phyloP scores from a whole-genome alignment of 2,329 filamentous ascomycete species.

The Beauveria sp. region DNA sequence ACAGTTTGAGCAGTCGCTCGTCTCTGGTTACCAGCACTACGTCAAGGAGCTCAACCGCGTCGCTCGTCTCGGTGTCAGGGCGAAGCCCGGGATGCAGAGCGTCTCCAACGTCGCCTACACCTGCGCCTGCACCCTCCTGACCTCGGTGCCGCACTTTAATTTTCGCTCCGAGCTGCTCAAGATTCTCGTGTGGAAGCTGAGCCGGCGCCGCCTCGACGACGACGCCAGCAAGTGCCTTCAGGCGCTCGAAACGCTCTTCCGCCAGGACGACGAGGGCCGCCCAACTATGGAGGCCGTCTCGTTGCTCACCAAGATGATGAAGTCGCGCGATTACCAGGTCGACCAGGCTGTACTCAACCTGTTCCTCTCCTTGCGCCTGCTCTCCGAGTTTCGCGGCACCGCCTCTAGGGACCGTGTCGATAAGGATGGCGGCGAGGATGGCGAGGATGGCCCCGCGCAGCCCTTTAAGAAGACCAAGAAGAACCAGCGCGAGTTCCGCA shows the following conservation, averaged over 20 bases:
- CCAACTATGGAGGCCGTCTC: conserved; percentile 81
- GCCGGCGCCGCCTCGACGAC: conserved; percentile 60
- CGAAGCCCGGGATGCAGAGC: conserved; percentile 33
- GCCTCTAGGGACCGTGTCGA: conserved; percentile 74
- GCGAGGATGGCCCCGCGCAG: conserved; percentile 16
- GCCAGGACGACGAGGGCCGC: conserved; percentile 81
- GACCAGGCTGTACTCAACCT: conserved; percentile 83
- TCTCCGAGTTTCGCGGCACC: conserved; percentile 81
- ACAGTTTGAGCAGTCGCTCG: conserved; percentile 78
- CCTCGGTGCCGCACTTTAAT: conserved; percentile 91
- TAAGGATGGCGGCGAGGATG: conserved; percentile 20
- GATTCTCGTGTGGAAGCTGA: conserved; percentile 79
- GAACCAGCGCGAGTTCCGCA: conserved; percentile 76
- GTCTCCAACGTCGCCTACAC: conserved; percentile 72
- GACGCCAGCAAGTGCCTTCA: conserved; percentile 72
- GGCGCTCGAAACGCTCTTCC: conserved; percentile 74
- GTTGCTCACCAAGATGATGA: conserved; percentile 92
- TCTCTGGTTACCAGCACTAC: conserved; percentile 79
- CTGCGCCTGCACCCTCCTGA: conserved; percentile 76
- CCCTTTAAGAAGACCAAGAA: conserved; percentile 52
- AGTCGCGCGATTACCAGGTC: conserved; percentile 70
- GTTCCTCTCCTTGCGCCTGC: conserved; percentile 80
- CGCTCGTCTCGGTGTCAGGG: conserved; percentile 47
- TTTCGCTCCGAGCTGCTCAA: conserved; percentile 82
- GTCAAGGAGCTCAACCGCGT: conserved; percentile 66